These are phyloP conservation scores for Trichoderma gamsii DNA, from an alignment of 495 filamentous ascomycete species.

Conservation along the genomic window DNA sequence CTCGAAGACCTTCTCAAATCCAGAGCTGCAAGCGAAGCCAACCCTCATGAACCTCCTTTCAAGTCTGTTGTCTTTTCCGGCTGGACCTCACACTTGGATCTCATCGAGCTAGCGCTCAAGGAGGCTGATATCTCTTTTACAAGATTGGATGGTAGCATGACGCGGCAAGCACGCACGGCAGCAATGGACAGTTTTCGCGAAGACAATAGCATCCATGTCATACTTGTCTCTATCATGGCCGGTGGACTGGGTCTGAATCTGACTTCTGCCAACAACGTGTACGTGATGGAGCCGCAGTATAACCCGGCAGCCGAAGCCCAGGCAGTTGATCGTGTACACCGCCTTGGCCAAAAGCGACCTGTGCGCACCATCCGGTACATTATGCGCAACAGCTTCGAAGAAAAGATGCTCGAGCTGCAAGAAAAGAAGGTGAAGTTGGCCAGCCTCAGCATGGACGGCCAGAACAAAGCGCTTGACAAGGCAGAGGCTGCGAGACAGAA, in stretches of 20 bases:
- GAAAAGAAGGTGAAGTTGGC: conserved; percentile 87
- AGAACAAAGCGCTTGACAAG: conserved; percentile 52
- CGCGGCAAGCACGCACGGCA: conserved; percentile 57
- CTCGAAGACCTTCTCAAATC: conserved; percentile 57
- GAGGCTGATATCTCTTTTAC: conserved; percentile 59
- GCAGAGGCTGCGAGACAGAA: conserved; percentile 67
- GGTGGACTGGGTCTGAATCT: conserved; percentile 91
- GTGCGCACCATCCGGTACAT: conserved; percentile 79
- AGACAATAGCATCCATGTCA: conserved; percentile 64
- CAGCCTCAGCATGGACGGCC: conserved; percentile 70
- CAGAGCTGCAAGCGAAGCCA: conserved; percentile 51
- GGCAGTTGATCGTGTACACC: conserved; percentile 89
- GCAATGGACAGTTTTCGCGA: conserved; percentile 72
- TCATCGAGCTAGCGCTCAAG: conserved; percentile 80
- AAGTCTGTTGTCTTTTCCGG: conserved; percentile 90
- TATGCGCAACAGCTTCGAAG: conserved; percentile 86
- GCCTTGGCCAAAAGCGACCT: conserved; percentile 79
- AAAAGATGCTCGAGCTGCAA: conserved; percentile 85
- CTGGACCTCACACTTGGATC: conserved; percentile 90
- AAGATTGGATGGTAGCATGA: conserved; percentile 88
- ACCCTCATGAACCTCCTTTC: conserved; percentile 58
- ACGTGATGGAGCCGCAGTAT: conserved; percentile 97
- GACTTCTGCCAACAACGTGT: conserved; percentile 76
- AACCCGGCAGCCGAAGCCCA: conserved; percentile 94
- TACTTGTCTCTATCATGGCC: conserved; percentile 86